phyloP scores from a whole-genome alignment of 345 rosid species.

The Salix exigua region DNA sequence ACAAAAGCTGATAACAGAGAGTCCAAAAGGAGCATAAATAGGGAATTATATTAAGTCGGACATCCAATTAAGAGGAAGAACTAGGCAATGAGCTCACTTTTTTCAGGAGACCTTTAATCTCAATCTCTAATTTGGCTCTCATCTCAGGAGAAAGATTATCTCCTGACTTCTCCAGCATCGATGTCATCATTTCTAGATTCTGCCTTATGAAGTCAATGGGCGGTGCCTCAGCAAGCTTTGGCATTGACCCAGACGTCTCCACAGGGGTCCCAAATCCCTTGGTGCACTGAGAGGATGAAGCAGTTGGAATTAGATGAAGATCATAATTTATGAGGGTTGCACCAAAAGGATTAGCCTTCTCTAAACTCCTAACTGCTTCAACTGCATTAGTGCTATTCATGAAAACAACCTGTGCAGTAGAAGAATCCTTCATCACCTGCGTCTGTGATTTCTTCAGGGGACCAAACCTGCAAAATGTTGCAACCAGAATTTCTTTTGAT shows the following conservation, averaged over 20 bases:
- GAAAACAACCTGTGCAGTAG: constrained; percentile 57
- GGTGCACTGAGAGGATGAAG: constrained; percentile 2
- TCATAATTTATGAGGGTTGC: constrained; percentile 38
- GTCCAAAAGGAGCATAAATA: constrained; percentile 4
- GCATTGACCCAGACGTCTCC: constrained; percentile 28
- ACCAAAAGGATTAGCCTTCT: constrained; percentile 53
- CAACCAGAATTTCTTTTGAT: constrained; percentile 50
- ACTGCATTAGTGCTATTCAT: constrained; percentile 45
- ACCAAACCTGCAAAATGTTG: constrained; percentile 62
- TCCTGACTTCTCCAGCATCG: constrained; percentile 77
- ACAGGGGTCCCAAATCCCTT: constrained; percentile 19
- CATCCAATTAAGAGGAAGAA: constrained; percentile 36
- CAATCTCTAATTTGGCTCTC: constrained; percentile 64
- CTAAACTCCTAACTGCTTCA: constrained; percentile 59
- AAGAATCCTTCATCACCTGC: constrained; percentile 39
- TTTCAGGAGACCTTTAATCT: constrained; percentile 63
- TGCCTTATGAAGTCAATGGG: constrained; percentile 67
- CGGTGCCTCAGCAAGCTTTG: constrained; percentile 37
- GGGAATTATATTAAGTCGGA: background rate
- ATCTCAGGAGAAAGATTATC: constrained; percentile 74
- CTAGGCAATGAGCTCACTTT: constrained; percentile 68
- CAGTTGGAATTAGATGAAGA: constrained; percentile 34
- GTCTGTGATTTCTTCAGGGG: constrained; percentile 57
- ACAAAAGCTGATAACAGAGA: constrained; percentile 2
- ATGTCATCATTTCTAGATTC: constrained; percentile 87